These are phyloP conservation scores for Fusarium brachygibbosum DNA, from an alignment of 2,329 filamentous ascomycete genomes.

Conservation along the genomic window DNA sequence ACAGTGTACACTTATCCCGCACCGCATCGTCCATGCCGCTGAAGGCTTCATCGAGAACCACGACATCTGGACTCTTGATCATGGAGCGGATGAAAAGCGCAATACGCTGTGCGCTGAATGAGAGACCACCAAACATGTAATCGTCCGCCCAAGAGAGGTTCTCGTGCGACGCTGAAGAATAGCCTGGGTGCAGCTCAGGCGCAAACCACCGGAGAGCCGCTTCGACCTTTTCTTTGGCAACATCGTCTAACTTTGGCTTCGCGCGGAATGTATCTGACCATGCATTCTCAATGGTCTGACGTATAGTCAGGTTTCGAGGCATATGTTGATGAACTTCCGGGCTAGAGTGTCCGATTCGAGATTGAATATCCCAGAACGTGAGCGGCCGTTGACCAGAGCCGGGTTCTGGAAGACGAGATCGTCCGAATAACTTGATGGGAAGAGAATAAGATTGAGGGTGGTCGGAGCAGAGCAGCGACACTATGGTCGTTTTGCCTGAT, in stretches of 20 bases:
- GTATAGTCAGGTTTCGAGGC: conserved; percentile 79
- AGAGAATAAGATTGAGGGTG: conserved; percentile 94
- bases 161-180: conserved; percentile 44
- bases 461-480: conserved; percentile 93
- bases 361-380: conserved; percentile 93
- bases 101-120: conserved; percentile 86
- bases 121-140: conserved; percentile 77
- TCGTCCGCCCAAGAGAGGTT: conserved; percentile 74
- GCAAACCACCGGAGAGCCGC: conserved; percentile 83
- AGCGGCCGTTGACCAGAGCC: conserved; percentile 77
- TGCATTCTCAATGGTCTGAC: conserved; percentile 83
- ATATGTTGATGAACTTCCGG: conserved; percentile 96
- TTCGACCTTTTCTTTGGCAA: conserved; percentile 72
- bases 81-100: conserved; percentile 86
- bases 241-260: conserved; percentile 72
- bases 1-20: conserved; percentile 87
- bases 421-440: conserved; percentile 88
- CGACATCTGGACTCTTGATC: conserved; percentile 83
- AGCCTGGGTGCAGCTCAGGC: conserved; percentile 76
- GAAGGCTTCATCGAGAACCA: conserved; percentile 90
- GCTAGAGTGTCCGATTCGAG: conserved; percentile 90
- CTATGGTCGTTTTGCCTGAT: conserved; percentile 94
- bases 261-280: conserved; percentile 90
- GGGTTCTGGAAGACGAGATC: conserved; percentile 80
- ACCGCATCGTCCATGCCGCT: conserved; percentile 85